Base-by-base conservation (phyloP, 2,329 filamentous ascomycete species). In the Trichoderma arundinaceum region DNA sequence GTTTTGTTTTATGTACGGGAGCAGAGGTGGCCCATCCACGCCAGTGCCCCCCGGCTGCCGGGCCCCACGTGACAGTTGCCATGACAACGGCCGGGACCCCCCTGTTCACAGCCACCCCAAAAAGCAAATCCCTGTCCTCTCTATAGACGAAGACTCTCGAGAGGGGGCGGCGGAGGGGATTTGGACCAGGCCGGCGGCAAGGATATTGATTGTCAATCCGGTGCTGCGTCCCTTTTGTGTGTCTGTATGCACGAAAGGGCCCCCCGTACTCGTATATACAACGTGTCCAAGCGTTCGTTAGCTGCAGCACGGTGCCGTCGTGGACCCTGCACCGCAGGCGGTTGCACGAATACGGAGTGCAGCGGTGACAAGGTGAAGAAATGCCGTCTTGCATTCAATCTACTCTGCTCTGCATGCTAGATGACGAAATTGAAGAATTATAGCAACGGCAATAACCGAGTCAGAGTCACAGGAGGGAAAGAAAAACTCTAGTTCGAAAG, bases 1-100 rank as follows among this genome's bases (percentile, higher is more conserved):
- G 59, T 63, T 63, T 63, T 63, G 59, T 46, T 63, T 63, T 63
- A 63, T 63, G 59, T 44, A 33, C 33, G 48, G 22, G 39, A 17
- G 19, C 28, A 28, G 41, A 7, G 12, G 49, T 5, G 17, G 33
- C 33, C 35, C 49, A 46, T 63, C 32, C 59, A 22, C 22, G 28
- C 58, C 35, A 13, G 28, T 28, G 9, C 32, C 43, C 43, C 22
- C 22, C 22, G 22, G 22, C 22, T 28, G 22, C 22, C 22, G 22
- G 46, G 57, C 57, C 19, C 19, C 57, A 60, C 57, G 57, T 60
- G 57, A 60, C 15, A 15, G 57, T 60, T 38, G 57, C 22, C 35
- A 33, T 51, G 57, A 33, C 33, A 51, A 51, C 57, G 13, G 19
- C 32, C 13, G 33, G 57, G 19, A 22, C 35, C 35, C 13, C 39